Evolutionary conservation across 2,329 filamentous ascomycete genomes (phyloP).

Genomic region (Akanthomyces uredinophilus): DNA sequence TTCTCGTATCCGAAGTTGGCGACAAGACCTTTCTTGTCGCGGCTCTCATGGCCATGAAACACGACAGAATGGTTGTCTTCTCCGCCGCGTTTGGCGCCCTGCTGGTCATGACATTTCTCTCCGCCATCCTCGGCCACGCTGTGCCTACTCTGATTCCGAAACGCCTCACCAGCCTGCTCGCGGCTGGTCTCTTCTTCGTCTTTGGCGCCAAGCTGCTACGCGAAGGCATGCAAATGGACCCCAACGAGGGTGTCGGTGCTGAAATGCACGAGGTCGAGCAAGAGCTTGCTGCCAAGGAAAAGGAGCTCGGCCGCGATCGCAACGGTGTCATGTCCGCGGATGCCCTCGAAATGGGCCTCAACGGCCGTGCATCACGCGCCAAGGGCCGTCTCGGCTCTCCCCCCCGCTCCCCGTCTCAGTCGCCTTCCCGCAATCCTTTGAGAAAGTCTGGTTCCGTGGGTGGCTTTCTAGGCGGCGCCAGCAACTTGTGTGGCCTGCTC

Average conservation of each 20-base stretch:
- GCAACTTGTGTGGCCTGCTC: conserved; percentile 81
- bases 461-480: conserved; percentile 56
- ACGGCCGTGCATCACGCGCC: conserved; percentile 63
- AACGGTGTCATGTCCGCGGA: conserved; percentile 66
- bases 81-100: conserved; percentile 89
- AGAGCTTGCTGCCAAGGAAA: conserved; percentile 91
- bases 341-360: conserved; percentile 73
- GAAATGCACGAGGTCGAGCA: conserved; percentile 97
- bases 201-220: conserved; percentile 81
- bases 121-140: conserved; percentile 85
- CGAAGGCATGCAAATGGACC: conserved; percentile 84
- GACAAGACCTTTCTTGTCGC: conserved; percentile 99
- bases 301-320: conserved; percentile 60
- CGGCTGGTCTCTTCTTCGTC: conserved; percentile 77
- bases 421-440: conserved; percentile 57
- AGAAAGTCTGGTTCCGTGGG: conserved; percentile 37
- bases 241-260: conserved; percentile 85
- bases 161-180: conserved; percentile 82
- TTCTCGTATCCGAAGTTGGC: conserved; percentile 90
- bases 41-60: conserved; percentile 98
- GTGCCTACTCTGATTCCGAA: conserved; percentile 88
- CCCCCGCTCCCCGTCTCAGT: conserved; percentile 74
- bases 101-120: conserved; percentile 90
- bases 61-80: conserved; percentile 88
- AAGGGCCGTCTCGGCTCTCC: conserved; percentile 74